A percentile compares a stretch with the other conserved stretches of the same genome.
These are phyloP conservation scores for Podila horticola DNA, from an alignment of 192 early-diverging fungal genomes.

Conservation along the genomic window DNA sequence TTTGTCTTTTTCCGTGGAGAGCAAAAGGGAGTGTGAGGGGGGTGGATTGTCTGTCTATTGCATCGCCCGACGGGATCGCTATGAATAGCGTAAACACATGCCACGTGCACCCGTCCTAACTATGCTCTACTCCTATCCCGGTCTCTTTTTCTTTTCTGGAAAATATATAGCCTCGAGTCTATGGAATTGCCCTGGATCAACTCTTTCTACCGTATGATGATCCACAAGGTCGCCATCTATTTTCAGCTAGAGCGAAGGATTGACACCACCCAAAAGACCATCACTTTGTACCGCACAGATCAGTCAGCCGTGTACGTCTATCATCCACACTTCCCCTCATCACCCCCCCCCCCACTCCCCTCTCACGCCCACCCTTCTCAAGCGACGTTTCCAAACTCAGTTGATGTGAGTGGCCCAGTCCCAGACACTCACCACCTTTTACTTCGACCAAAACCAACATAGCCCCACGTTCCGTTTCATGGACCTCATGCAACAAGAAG, in stretches of 20 bases:
- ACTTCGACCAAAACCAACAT: neutral
- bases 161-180: slow-evolving; percentile 52
- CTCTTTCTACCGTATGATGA: slow-evolving; percentile 78
- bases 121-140: neutral
- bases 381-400: too few relatives aligned
- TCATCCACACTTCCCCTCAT: neutral
- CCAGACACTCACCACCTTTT: neutral
- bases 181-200: slow-evolving; percentile 74
- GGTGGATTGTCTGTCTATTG: too few relatives aligned
- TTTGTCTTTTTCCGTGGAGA: too few relatives aligned
- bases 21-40: too few relatives aligned
- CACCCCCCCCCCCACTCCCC: too few relatives aligned
- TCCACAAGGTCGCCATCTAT: slow-evolving; percentile 73
- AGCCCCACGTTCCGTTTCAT: slow-evolving; percentile 55
- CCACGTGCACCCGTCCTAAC: neutral
- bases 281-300: slow-evolving; percentile 64
- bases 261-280: slow-evolving; percentile 58
- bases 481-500: slow-evolving; percentile 56
- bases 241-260: slow-evolving; percentile 67
- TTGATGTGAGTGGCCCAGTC: too few relatives aligned
- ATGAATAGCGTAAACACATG: too few relatives aligned
- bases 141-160: neutral
- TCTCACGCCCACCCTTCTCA: too few relatives aligned
- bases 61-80: too few relatives aligned
- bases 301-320: slow-evolving; percentile 64